Evolutionary conservation across 805 yeast genomes (phyloP).

Genomic region (Candida quercuum): DNA sequence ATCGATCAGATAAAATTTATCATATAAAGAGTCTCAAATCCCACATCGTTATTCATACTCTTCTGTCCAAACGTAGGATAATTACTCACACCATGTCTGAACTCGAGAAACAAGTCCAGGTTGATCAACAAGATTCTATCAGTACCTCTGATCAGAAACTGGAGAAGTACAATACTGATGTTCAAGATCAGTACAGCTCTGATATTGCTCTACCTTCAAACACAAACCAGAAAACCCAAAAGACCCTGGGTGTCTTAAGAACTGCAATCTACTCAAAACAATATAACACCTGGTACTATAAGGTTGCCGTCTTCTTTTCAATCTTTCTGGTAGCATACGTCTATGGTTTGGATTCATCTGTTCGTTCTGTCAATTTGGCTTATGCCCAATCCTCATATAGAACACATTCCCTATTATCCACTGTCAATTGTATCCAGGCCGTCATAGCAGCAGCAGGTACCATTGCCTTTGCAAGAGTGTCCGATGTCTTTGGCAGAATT

Average conservation of each 20-base stretch:
- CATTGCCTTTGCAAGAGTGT: constrained; percentile 48
- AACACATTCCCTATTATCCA: constrained; percentile 44
- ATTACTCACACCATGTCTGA: too few relatives aligned
- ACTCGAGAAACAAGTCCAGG: too few relatives aligned
- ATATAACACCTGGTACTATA: constrained; percentile 31
- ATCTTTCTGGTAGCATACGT: constrained; percentile 53
- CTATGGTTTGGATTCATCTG: constrained; percentile 51
- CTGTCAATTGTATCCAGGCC: constrained; percentile 45
- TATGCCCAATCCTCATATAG: constrained; percentile 46
- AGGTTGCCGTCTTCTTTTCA: constrained; percentile 38
- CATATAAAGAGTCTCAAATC: too few relatives aligned
- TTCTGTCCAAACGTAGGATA: too few relatives aligned
- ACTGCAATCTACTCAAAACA: constrained; percentile 51
- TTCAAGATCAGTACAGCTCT: too few relatives aligned
- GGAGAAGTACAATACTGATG: too few relatives aligned
- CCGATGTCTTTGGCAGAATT: constrained; percentile 52
- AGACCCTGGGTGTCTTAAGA: constrained; percentile 42
- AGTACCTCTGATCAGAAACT: too few relatives aligned
- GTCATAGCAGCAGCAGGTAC: constrained; percentile 56
- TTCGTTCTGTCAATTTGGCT: constrained; percentile 27
- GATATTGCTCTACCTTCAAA: constrained; percentile 2
- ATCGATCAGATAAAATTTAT: too few relatives aligned
- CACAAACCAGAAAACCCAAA: constrained; percentile 4
- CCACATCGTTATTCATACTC: too few relatives aligned
- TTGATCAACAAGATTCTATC: too few relatives aligned